Conservation (phyloP, 192 early-diverging fungal genomes). For the Backusella australiensis region DNA sequence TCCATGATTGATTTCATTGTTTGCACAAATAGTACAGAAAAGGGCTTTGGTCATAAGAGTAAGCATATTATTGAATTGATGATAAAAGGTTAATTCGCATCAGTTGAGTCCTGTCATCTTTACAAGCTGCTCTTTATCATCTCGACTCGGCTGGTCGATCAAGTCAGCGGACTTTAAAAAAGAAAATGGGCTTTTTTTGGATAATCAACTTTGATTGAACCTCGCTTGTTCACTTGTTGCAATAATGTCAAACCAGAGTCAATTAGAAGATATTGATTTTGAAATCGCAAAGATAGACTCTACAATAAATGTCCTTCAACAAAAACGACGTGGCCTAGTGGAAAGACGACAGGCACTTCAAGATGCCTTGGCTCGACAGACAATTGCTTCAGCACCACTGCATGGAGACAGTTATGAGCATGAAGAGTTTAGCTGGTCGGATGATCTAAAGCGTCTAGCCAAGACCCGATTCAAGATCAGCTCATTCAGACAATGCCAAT, state of each 20-base stretch:
- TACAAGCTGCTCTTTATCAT: no score
- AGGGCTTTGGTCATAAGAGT: no score
- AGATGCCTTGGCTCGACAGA: not conserved
- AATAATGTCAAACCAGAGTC: not conserved
- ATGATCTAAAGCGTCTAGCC: conserved; percentile 35
- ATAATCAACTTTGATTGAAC: not conserved
- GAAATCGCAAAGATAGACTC: not conserved
- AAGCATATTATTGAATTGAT: no score
- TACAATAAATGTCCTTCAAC: not conserved
- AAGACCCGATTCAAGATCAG: conserved; percentile 44
- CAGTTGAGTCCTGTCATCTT: no score
- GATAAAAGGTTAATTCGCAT: no score
- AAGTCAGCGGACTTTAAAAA: no score
- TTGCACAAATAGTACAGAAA: no score
- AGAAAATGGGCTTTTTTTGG: no score
- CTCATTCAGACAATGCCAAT: conserved; percentile 79
- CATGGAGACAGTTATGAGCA: conserved; percentile 30
- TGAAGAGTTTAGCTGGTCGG: conserved; percentile 52
- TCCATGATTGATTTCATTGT: no score
- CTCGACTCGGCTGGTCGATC: no score
- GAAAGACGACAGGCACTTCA: not conserved
- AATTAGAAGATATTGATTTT: not conserved
- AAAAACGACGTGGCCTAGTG: not conserved
- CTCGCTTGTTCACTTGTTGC: not conserved
- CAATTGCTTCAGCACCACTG: not conserved